A percentile compares a stretch with the other conserved stretches of the same genome.
phyloP scores from a whole-genome alignment of 2,329 filamentous ascomycete genomes.

The Fusarium penzigii region DNA sequence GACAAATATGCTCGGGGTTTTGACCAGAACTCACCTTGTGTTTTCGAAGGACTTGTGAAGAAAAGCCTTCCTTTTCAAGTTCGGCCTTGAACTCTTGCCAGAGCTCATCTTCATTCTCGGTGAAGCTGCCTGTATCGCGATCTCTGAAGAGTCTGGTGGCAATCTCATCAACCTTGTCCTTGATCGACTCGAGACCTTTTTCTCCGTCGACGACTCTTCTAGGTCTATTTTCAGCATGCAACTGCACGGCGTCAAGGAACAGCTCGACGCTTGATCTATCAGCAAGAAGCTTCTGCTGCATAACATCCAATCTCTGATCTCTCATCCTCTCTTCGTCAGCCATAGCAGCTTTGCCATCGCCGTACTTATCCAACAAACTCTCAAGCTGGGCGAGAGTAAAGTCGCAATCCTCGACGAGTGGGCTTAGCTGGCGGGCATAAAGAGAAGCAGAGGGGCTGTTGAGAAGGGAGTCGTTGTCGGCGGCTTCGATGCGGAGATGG shows the following conservation, averaged over 20 bases:
- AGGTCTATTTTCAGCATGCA: constrained; percentile 45
- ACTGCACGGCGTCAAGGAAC: constrained; percentile 59
- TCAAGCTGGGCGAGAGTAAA: constrained; percentile 57
- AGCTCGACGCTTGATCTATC: constrained; percentile 55
- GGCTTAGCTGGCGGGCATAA: constrained; percentile 51
- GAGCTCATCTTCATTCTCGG: constrained; percentile 51
- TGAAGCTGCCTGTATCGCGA: constrained; percentile 38
- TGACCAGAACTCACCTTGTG: constrained; percentile 52
- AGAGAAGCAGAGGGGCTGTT: constrained; percentile 43
- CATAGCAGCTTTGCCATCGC: constrained; percentile 26
- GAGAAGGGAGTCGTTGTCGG: constrained; percentile 57
- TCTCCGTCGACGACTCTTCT: constrained; percentile 37
- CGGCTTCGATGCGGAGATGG: constrained; percentile 58
- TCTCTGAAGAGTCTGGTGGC: constrained; percentile 52
- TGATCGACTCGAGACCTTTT: constrained; percentile 52
- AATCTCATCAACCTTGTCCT: constrained; percentile 61
- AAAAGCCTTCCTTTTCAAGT: constrained; percentile 59
- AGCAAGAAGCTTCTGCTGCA: constrained; percentile 48
- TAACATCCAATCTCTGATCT: constrained; percentile 42
- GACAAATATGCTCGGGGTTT: background rate
- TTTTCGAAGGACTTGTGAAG: constrained; percentile 52
- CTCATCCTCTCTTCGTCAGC: constrained; percentile 33
- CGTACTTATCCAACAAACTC: constrained; percentile 51
- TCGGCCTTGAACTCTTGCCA: constrained; percentile 62
- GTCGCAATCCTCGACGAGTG: constrained; percentile 57